Evolutionary conservation across 257 asterid species (phyloP).

Genomic region (Nicotiana tabacum): DNA sequence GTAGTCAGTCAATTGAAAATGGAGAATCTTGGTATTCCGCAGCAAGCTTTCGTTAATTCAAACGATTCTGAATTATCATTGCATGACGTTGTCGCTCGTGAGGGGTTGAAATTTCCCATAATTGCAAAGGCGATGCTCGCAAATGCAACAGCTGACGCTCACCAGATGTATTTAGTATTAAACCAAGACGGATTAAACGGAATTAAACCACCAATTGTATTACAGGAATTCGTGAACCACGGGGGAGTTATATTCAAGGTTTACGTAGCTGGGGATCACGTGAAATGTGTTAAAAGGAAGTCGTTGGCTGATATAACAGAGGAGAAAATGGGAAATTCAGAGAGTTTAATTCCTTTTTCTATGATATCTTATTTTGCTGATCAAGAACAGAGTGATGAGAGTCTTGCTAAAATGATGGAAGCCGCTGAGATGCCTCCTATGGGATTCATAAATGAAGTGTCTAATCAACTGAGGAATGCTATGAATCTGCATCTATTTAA

Average conservation of each 20-base stretch:
- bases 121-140: conserved; percentile 65
- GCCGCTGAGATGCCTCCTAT: conserved; percentile 53
- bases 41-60: conserved; percentile 25
- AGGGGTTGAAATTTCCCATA: conserved; percentile 46
- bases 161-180: conserved; percentile 60
- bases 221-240: conserved; percentile 88
- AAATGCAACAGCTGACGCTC: conserved; percentile 57
- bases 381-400: conserved; percentile 34
- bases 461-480: conserved; percentile 42
- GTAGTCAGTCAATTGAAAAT: conserved; percentile 35
- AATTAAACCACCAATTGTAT: conserved; percentile 47
- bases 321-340: conserved; percentile 22
- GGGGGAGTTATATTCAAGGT: conserved; percentile 85
- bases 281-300: conserved; percentile 59
- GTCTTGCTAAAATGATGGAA: conserved; percentile 33
- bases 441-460: conserved; percentile 47
- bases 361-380: conserved; percentile 53
- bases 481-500: conserved; percentile 65
- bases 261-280: conserved; percentile 64
- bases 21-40: conserved; percentile 38
- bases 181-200: conserved; percentile 48
- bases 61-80: conserved; percentile 25
- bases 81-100: not conserved
- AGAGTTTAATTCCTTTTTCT: conserved; percentile 44
- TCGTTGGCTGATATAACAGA: conserved; percentile 54